Evolutionary conservation across 2,329 filamentous ascomycete genomes (phyloP), one percentile per base, ranked within the genome.

Genomic region (Alternaria sp.): DNA sequence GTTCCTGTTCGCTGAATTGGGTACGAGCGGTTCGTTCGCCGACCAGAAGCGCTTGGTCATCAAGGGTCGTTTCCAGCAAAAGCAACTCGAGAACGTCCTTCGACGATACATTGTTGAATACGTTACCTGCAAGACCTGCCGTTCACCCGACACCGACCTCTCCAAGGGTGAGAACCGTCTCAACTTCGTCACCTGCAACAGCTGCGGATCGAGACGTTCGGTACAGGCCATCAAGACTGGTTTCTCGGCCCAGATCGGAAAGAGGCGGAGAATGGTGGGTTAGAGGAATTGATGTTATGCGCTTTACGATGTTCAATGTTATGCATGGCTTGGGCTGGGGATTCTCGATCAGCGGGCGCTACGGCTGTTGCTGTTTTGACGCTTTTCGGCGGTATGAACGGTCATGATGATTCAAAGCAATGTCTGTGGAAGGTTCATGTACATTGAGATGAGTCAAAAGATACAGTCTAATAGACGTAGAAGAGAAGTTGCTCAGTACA

Each of bases 61-160:
- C 88, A 97, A 97, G 88, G 96, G 96, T 86, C 93, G 96, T 79
- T 99, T 99, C 91, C 95, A 98, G 83, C 95, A 98, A 85, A 97
- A 97, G 85, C 95, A 98, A 86, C 94, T 98, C 79, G 96, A 99
- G 86, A 97, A 96, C 83, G 93, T 98, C 57, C 84, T 98, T 79
- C 88, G 95, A 84, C 92, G 95, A 86, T 97, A 97, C 82, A 97
- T 97, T 80, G 89, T 96, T 83, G 95, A 98, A 85, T 98, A 98
- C 80, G 95, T 99, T 67, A 97, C 95, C 56, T 99, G 96, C 90
- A 97, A 97, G 85, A 99, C 96, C 44, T 99, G 96, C 87, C 73
- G 74, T 15, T 76, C 73, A 30, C 74, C 74, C 57, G 74, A 77
- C 46, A 76, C 74, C 32, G 74, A 77, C 94, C 92, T 99, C 79